phyloP scores from a whole-genome alignment of 2,329 filamentous ascomycete species.

The Fusarium irregulare region DNA sequence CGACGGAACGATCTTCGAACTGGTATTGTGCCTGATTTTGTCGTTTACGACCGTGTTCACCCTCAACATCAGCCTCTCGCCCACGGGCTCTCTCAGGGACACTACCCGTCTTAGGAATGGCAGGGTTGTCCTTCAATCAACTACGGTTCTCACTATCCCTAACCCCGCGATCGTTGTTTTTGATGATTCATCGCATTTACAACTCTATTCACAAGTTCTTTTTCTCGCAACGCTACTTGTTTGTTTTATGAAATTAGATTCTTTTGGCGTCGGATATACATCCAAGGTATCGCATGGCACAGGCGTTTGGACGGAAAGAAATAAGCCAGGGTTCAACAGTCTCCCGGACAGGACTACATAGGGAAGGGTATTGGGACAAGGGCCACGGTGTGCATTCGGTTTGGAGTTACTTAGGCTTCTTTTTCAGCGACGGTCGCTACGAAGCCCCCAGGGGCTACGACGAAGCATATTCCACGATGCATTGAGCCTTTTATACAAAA shows the following conservation, averaged over 20 bases:
- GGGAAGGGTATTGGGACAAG: conserved; percentile 21
- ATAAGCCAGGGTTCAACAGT: conserved; percentile 26
- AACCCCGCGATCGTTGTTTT: neutral
- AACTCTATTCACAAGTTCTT: conserved; percentile 8
- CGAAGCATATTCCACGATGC: conserved; percentile 19
- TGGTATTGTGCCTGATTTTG: conserved; percentile 76
- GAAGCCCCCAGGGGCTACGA: neutral
- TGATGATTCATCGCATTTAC: conserved; percentile 10
- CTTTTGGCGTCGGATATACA: conserved; percentile 43
- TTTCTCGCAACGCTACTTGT: conserved; percentile 32
- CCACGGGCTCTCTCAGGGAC: conserved; percentile 45
- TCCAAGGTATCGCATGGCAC: conserved; percentile 45
- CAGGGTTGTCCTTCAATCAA: conserved; percentile 28
- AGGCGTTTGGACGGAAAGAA: conserved; percentile 47
- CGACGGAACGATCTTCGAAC: conserved; percentile 75
- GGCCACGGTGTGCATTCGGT: conserved; percentile 32
- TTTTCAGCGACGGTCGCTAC: conserved; percentile 17
- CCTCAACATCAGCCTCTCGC: conserved; percentile 42
- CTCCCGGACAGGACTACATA: conserved; percentile 20
- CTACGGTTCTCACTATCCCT: neutral
- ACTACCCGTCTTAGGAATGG: conserved; percentile 52
- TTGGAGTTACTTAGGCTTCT: conserved; percentile 31
- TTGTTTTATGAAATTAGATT: conserved; percentile 28
- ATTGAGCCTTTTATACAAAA: conserved; percentile 1
- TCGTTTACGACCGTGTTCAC: conserved; percentile 51